phyloP scores from a whole-genome alignment of 2,329 filamentous ascomycete species.

The Fusarium sp. region DNA sequence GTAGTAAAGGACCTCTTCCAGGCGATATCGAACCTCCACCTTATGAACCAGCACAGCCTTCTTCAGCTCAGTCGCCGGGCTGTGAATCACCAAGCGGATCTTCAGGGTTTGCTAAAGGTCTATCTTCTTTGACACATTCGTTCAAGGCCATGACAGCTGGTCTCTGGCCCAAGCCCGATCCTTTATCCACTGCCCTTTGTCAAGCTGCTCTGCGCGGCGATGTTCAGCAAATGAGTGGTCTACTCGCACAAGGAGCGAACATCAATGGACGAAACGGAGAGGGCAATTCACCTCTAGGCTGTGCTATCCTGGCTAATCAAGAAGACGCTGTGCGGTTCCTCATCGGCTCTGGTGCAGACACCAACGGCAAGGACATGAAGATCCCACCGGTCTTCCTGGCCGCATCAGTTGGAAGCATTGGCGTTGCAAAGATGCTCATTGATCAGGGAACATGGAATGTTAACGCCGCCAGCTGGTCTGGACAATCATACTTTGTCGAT shows the following conservation, averaged over 20 bases:
- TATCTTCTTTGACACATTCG: slow-evolving; percentile 45
- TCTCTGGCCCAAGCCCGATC: slow-evolving; percentile 47
- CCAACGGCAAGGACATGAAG: slow-evolving; percentile 32
- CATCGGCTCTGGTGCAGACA: slow-evolving; percentile 44
- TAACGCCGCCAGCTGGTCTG: slow-evolving; percentile 42
- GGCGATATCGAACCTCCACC: slow-evolving; percentile 36
- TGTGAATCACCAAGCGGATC: slow-evolving; percentile 6
- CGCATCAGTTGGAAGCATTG: slow-evolving; percentile 41
- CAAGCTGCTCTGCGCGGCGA: slow-evolving; percentile 47
- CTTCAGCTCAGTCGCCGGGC: slow-evolving; percentile 4
- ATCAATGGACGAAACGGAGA: slow-evolving; percentile 49
- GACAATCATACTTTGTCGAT: slow-evolving; percentile 44
- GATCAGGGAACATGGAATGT: slow-evolving; percentile 42
- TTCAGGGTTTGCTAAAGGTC: slow-evolving; percentile 29
- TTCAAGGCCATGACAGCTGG: slow-evolving; percentile 48
- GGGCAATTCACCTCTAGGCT: slow-evolving; percentile 46
- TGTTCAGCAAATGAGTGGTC: slow-evolving; percentile 44
- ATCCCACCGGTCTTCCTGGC: slow-evolving; percentile 48
- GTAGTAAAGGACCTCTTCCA: slow-evolving; percentile 22
- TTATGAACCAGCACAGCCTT: slow-evolving; percentile 30
- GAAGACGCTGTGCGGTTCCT: slow-evolving; percentile 45
- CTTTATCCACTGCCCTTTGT: slow-evolving; percentile 49
- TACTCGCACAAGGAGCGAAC: slow-evolving; percentile 48
- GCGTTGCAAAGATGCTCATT: slow-evolving; percentile 41
- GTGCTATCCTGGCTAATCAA: slow-evolving; percentile 46